Base-by-base conservation (phyloP, 257 asterid genomes). In the Lithospermum erythrorhizon region DNA sequence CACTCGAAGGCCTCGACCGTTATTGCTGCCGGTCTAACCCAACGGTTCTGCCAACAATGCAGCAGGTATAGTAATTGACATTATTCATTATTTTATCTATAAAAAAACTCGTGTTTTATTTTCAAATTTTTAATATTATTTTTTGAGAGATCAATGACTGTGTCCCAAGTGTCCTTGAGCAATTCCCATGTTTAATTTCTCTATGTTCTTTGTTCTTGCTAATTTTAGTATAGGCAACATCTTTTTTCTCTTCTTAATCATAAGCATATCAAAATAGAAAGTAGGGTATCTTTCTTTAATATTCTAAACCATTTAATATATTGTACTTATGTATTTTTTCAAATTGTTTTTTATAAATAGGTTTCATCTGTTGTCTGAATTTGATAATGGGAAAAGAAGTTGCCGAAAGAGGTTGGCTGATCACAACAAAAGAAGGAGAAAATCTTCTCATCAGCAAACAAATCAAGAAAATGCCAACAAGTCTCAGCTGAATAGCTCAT, bases 31-130 rank as follows among this genome's bases (percentile, higher is more conserved):
- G 97, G 97, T 20, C 64, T 89, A 70, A 93, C 99, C 57, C 99
- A 89, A 82, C 89, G 99, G 0, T 93, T 93, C 84, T 93, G 99
- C 79, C 99, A 93, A 52, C 99, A 93, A 73, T 93, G 99, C 57
- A 93, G 99, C 97, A 89, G 99, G 98, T 89, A 35, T 35, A 6
- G 0, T 35, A 35, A 35, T 35, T 9, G 32, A 27, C 32, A 27
- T 27, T 27, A 27, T 5, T 27, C 2, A 7, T 27, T 27, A 27
- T 27, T 27, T 27, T 27, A 27, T 27, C 6, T 27, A 27, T 27
- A 27, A 2, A 27, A 27, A 27, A 27, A 27, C 32, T 27, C 32
- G 6, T 27, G 32, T 27, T 27, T 27, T 27, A 2, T 27, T 5
- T 0, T 27, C 32, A 5, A 27, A 0, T 27, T 2, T 27, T 2